phyloP scores from a whole-genome alignment of 495 filamentous ascomycete species.

The Penicillium alfredii region DNA sequence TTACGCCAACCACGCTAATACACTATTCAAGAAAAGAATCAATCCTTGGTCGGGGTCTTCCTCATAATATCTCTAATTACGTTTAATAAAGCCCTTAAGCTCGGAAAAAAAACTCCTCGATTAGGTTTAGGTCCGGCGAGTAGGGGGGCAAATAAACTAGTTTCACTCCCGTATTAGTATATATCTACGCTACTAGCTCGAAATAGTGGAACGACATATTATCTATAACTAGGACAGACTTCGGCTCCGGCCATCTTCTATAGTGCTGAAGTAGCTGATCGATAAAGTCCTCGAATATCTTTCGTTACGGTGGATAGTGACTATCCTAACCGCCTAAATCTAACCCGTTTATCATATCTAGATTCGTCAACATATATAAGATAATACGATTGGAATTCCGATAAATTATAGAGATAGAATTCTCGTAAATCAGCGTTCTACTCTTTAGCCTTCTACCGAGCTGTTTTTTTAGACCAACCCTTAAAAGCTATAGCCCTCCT shows the following conservation, averaged over 20 bases:
- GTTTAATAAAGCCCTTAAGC: too few species aligned
- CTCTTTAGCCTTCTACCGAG: constrained; percentile 22
- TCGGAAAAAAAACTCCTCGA: background rate
- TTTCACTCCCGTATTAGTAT: background rate
- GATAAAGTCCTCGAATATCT: background rate
- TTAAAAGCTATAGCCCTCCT: constrained; percentile 17
- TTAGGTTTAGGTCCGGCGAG: background rate
- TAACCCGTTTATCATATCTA: constrained; percentile 19
- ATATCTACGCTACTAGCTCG: background rate
- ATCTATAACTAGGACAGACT: background rate
- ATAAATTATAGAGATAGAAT: constrained; percentile 28
- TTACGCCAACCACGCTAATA: too few species aligned
- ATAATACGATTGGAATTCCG: constrained; percentile 20
- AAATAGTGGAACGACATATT: background rate
- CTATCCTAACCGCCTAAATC: background rate
- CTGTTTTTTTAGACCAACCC: constrained; percentile 26
- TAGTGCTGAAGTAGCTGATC: background rate
- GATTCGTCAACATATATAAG: constrained; percentile 28
- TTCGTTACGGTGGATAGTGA: background rate
- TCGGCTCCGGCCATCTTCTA: background rate
- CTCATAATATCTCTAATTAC: too few species aligned
- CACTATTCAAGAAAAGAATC: too few species aligned
- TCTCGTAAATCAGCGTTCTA: constrained; percentile 30
- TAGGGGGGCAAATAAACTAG: background rate
- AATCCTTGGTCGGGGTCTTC: too few species aligned